Base-by-base conservation (phyloP, 2,329 filamentous ascomycete genomes). In the Truncatella angustata region DNA sequence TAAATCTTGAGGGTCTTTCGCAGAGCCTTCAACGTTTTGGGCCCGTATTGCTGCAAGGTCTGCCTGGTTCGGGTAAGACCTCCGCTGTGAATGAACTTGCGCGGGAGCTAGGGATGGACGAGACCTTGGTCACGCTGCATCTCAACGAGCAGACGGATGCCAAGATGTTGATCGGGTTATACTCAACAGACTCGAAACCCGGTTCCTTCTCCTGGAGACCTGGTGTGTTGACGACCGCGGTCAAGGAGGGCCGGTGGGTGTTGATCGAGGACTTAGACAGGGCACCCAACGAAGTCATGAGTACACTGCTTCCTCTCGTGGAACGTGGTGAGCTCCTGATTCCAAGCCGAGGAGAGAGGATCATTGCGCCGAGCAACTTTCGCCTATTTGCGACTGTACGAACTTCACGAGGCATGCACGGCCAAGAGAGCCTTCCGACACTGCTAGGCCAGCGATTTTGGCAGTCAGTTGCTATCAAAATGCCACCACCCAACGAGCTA, bases 61-160 rank as follows among this genome's bases (percentile, higher is more conserved):
- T 90, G 12, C 83, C 93, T 6, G 93, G 95, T 18, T 88, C 88
- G 28, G 94, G 94, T 47, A 99, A 99, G 74, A 97, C 94, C 0
- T 85, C 90, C 0, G 71, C 96, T 18, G 83, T 95, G 12, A 88
- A 90, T 58, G 87, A 97, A 66, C 81, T 93, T 54, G 92, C 93
- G 21, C 83, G 82, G 61, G 82, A 87, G 59, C 81, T 97, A 51
- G 89, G 88, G 55, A 90, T 90, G 70, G 82, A 89, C 20, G 81
- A 86, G 5, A 84, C 82, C 54, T 91, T 99, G 85, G 88, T 99
- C 49, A 97, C 93, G 3, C 78, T 99, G 26, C 93, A 99, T 70
- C 77, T 99, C 30, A 99, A 99, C 66, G 94, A 97, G 70, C 95
- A 99, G 70, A 97, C 92, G 2, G 94, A 99, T 70, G 92, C 93